Base-by-base conservation (phyloP, 352 stramenopile species). In the Pythium coloratum region DNA sequence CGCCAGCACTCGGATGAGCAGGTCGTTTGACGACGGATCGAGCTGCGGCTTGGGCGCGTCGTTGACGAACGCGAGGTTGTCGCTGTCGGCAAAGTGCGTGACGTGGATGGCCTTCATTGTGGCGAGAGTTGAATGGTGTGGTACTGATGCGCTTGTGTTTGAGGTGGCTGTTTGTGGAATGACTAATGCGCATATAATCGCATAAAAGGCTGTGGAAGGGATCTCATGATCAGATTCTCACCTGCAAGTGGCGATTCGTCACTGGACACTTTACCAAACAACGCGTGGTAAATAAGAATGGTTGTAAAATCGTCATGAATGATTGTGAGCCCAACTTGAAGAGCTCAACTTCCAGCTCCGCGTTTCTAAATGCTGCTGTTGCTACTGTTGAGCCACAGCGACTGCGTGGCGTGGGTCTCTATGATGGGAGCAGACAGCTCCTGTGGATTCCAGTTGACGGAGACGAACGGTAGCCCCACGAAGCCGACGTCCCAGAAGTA, bases 41-140 rank as follows among this genome's bases (percentile, higher is more conserved):
- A 78, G 55, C 33, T 50, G 5, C 0, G 76, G 76, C 53, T 58
- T 71, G 1, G 66, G 34, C 0, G 56, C 64, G 33, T 80, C 69
- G 0, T 56, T 28, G 0, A 38, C 62, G 55, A 77, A 78, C 54
- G 46, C 53, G 46, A 84, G 7, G 59, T 76, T 84, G 34, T 50
- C 71, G 14, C 54, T 38, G 8, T 70, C 59, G 1, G 60, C 66
- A 30, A 78, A 80, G 36, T 71, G 58, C 13, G 76, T 80, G n/a
- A 81, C 69, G 18, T 76, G 70, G 49, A 84, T 64, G 5, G 71
- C 66, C 58, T 80, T 78, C 76, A 84, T 84, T 8, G 12, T 40
- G 28, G 16, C 12, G 3, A 33, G 47, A 24, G 20, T 24, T 24
- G 20, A 24, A 24, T 24, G 12, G 24, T 54, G 47, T 64, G 42